These are phyloP conservation scores for Stenocarpella maydis DNA, from an alignment of 2,329 filamentous ascomycete genomes.

Conservation along the genomic window DNA sequence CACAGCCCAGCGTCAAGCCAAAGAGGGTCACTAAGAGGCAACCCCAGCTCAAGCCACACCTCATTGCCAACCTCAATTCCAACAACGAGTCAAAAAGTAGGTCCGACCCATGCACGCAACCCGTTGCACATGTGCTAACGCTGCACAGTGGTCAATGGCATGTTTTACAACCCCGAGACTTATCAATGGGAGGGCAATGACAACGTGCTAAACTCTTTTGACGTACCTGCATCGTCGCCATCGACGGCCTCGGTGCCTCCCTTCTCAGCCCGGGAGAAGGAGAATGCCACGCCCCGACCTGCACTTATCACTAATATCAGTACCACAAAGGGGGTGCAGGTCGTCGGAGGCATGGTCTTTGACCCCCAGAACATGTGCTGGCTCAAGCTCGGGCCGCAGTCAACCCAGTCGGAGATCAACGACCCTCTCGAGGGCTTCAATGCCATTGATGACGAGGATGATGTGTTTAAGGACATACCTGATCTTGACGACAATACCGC, in stretches of 20 bases:
- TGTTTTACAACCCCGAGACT: slow-evolving; percentile 90
- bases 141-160: slow-evolving; percentile 81
- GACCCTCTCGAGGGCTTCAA: slow-evolving; percentile 72
- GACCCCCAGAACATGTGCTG: slow-evolving; percentile 98
- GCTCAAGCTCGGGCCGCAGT: slow-evolving; percentile 75
- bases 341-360: slow-evolving; percentile 98
- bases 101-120: slow-evolving; percentile 43
- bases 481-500: slow-evolving; percentile 78
- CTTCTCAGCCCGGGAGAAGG: slow-evolving; percentile 60
- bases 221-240: slow-evolving; percentile 65
- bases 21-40: slow-evolving; percentile 65
- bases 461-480: slow-evolving; percentile 94
- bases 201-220: slow-evolving; percentile 81
- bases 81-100: slow-evolving; percentile 83
- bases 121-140: slow-evolving; percentile 25
- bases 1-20: slow-evolving; percentile 54
- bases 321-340: slow-evolving; percentile 84
- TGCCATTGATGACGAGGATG: slow-evolving; percentile 84
- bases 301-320: slow-evolving; percentile 93
- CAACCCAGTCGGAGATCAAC: slow-evolving; percentile 55
- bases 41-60: slow-evolving; percentile 77
- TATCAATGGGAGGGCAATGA: slow-evolving; percentile 98
- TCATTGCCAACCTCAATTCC: slow-evolving; percentile 84
- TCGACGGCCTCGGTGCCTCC: slow-evolving; percentile 53
- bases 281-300: slow-evolving; percentile 67